Percentiles rank a stretch among this genome's conserved stretches.
These are phyloP conservation scores for Hyphopichia khmerensis DNA, from an alignment of 1,139 yeast genomes.

Conservation along the genomic window DNA sequence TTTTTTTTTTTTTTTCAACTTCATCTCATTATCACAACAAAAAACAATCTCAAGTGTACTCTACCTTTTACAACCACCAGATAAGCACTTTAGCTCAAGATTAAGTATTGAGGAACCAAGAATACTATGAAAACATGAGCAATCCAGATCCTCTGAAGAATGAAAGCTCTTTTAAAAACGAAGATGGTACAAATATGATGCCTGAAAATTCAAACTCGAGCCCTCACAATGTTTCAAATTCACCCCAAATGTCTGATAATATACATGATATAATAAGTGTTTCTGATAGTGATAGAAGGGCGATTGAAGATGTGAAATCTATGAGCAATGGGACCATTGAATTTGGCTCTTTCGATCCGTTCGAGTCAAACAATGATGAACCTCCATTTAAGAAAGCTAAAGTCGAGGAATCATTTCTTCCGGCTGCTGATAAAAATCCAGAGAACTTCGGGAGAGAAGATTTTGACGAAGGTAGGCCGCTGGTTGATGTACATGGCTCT, in stretches of 20 bases:
- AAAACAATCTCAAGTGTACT: too few species aligned
- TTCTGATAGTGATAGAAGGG: not conserved
- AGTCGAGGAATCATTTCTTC: slow-evolving; percentile 2
- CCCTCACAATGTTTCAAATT: not conserved
- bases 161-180: not conserved
- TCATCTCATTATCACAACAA: not conserved
- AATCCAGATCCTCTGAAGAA: not conserved
- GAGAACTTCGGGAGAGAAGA: not conserved
- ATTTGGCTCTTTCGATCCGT: not conserved
- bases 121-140: not conserved
- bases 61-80: too few species aligned
- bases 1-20: not conserved
- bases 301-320: not conserved
- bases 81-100: not conserved
- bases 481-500: too few species aligned
- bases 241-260: not conserved
- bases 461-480: not conserved
- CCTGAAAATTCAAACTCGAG: not conserved
- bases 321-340: not conserved
- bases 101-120: too few species aligned
- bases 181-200: not conserved
- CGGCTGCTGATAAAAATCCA: not conserved
- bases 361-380: slow-evolving; percentile 1
- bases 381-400: slow-evolving; percentile 7
- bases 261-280: not conserved